Evolutionary conservation across 2,329 filamentous ascomycete genomes (phyloP).

Genomic region (Claviceps pusilla): DNA sequence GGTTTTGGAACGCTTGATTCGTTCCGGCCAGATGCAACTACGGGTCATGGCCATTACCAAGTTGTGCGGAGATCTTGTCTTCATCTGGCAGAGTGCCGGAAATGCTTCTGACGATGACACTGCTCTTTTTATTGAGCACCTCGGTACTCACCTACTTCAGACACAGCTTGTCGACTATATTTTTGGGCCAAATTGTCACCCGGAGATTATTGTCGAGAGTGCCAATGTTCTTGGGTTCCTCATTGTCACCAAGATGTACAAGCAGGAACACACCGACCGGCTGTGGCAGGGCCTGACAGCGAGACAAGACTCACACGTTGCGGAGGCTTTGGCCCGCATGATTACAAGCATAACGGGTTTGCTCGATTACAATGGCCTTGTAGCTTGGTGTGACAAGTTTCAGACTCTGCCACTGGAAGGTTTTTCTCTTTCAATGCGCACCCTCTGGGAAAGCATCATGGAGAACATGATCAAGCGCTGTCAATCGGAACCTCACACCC

Average conservation of each 20-base stretch:
- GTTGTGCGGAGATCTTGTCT: slow-evolving; percentile 57
- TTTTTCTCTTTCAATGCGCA: slow-evolving; percentile 47
- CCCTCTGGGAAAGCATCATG: slow-evolving; percentile 45
- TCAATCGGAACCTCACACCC: slow-evolving; percentile 18
- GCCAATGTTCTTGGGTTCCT: slow-evolving; percentile 79
- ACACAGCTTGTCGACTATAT: slow-evolving; percentile 73
- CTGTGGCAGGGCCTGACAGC: slow-evolving; percentile 74
- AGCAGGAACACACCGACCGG: slow-evolving; percentile 54
- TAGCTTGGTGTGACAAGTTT: slow-evolving; percentile 60
- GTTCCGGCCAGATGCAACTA: slow-evolving; percentile 79
- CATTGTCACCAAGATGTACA: slow-evolving; percentile 62
- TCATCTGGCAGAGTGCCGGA: slow-evolving; percentile 46
- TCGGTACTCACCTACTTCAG: slow-evolving; percentile 53
- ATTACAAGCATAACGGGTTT: slow-evolving; percentile 32
- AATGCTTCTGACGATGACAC: slow-evolving; percentile 26
- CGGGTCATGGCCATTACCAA: slow-evolving; percentile 63
- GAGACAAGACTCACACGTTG: slow-evolving; percentile 72
- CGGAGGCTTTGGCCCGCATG: slow-evolving; percentile 64
- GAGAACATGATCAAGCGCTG: slow-evolving; percentile 31
- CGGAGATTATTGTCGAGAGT: slow-evolving; percentile 70
- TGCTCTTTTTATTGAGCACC: slow-evolving; percentile 43
- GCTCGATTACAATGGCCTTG: slow-evolving; percentile 32
- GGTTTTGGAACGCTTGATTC: slow-evolving; percentile 55
- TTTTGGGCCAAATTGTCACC: slow-evolving; percentile 78
- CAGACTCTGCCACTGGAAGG: slow-evolving; percentile 45